These are phyloP conservation scores for Nannizziopsis barbatae DNA, from an alignment of 2,329 filamentous ascomycete species.

Conservation along the genomic window DNA sequence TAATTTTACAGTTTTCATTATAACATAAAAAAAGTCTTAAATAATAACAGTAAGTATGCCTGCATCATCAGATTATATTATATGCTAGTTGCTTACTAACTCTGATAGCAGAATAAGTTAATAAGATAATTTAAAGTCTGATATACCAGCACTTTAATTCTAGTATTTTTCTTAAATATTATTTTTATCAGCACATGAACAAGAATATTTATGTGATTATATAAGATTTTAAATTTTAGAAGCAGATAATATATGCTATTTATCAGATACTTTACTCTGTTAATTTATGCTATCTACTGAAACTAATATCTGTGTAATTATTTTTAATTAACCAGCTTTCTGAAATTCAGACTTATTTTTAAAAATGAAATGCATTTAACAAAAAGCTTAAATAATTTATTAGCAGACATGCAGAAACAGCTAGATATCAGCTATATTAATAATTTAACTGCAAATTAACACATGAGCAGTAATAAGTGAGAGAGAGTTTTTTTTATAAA, in stretches of 20 bases:
- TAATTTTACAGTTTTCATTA: background rate
- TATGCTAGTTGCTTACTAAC: background rate
- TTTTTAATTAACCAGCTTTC: slow-evolving; percentile 17
- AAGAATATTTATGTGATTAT: no score
- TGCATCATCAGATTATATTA: background rate
- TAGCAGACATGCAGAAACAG: background rate
- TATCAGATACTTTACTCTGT: no score
- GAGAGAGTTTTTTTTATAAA: slow-evolving; percentile 14
- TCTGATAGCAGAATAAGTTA: no score
- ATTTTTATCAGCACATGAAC: no score
- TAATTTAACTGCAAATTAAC: background rate
- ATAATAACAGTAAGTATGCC: background rate
- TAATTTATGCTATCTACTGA: no score
- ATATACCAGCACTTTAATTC: slow-evolving; percentile 8
- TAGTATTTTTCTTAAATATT: no score
- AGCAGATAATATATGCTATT: no score
- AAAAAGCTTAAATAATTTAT: slow-evolving; percentile 14
- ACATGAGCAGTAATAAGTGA: slow-evolving; percentile 12
- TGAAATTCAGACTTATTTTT: slow-evolving; percentile 13
- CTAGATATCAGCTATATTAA: no score
- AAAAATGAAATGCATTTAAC: slow-evolving; percentile 15
- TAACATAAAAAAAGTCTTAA: background rate
- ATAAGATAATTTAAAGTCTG: no score
- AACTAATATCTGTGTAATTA: slow-evolving; percentile 3
- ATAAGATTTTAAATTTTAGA: no score